Evolutionary conservation across 805 yeast species (phyloP).

Genomic region (Ogataea nitratoaversa): DNA sequence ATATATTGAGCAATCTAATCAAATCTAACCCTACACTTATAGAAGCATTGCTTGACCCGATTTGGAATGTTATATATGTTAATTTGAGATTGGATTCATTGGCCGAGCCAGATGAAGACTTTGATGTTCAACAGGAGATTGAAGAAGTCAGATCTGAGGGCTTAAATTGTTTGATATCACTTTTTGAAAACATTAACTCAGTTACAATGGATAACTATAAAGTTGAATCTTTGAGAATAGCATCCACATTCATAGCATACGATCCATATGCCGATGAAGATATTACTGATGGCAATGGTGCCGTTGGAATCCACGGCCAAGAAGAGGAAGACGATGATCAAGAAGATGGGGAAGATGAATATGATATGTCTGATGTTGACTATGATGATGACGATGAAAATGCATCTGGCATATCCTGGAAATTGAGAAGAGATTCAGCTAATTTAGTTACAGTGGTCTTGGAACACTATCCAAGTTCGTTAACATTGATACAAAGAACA

Average conservation of each 20-base stretch:
- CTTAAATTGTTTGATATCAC: constrained; percentile 34
- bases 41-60: constrained; percentile 6
- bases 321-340: constrained; percentile 31
- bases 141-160: constrained; percentile 47
- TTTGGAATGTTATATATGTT: constrained; percentile 13
- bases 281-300: constrained; percentile 26
- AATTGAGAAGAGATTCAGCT: constrained; percentile 51
- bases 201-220: constrained; percentile 26
- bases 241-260: constrained; percentile 34
- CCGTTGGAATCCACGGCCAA: constrained; percentile 24
- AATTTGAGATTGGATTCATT: constrained; percentile 18
- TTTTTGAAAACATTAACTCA: constrained; percentile 37
- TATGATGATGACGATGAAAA: constrained; percentile 43
- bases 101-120: constrained; percentile 28
- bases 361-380: constrained; percentile 36
- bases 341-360: constrained; percentile 37
- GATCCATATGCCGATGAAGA: constrained; percentile 42
- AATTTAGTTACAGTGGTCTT: constrained; percentile 37
- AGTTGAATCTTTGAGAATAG: constrained; percentile 26
- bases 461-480: constrained; percentile 32
- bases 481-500: constrained; percentile 32
- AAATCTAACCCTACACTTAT: constrained; percentile 26
- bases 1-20: constrained; percentile 19
- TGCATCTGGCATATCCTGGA: constrained; percentile 49
- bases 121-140: constrained; percentile 28